phyloP scores from a whole-genome alignment of 192 early-diverging fungal genomes.

The Bifiguratus adelaidae region DNA sequence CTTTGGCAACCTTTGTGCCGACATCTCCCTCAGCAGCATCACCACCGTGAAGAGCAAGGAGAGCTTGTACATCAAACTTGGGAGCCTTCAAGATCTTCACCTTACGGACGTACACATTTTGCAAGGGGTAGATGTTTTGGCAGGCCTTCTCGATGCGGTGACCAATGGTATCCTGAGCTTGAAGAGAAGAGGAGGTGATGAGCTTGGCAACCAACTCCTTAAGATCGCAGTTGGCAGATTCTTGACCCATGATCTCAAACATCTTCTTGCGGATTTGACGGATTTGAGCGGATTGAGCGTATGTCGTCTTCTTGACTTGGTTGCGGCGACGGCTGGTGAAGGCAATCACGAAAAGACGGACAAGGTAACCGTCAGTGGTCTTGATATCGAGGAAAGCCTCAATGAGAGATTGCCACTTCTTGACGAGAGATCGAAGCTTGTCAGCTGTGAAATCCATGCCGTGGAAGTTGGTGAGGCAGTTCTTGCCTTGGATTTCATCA shows the following conservation, averaged over 20 bases:
- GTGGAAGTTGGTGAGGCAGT: slow-evolving; percentile 99
- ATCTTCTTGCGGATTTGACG: slow-evolving; percentile 99
- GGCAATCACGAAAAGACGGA: slow-evolving; percentile 94
- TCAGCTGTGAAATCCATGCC: slow-evolving; percentile 99
- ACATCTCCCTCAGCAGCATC: slow-evolving; percentile 76
- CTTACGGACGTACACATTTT: slow-evolving; percentile 94
- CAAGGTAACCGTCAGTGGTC: slow-evolving; percentile 99
- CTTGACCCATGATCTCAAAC: slow-evolving; percentile 93
- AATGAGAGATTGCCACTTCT: slow-evolving; percentile 99
- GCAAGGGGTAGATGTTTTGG: slow-evolving; percentile 97
- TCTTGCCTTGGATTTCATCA: slow-evolving; percentile 96
- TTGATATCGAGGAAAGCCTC: slow-evolving; percentile 99
- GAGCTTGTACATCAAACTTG: slow-evolving; percentile 91
- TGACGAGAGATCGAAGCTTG: slow-evolving; percentile 98
- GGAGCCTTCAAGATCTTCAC: slow-evolving; percentile 99
- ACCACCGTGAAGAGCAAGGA: slow-evolving; percentile 94
- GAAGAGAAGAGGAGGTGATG: slow-evolving; percentile 44
- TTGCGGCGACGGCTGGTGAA: slow-evolving; percentile 91
- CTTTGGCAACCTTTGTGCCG: slow-evolving; percentile 55
- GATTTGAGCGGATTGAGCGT: slow-evolving; percentile 95
- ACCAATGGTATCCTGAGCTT: slow-evolving; percentile 81
- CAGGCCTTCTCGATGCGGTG: slow-evolving; percentile 95
- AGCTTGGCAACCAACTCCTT: slow-evolving; percentile 96
- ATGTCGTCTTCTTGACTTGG: slow-evolving; percentile 98
- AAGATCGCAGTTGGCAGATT: slow-evolving; percentile 80